Conservation (phyloP, 2,329 filamentous ascomycete genomes). For the Trichothecium sympodiale region DNA sequence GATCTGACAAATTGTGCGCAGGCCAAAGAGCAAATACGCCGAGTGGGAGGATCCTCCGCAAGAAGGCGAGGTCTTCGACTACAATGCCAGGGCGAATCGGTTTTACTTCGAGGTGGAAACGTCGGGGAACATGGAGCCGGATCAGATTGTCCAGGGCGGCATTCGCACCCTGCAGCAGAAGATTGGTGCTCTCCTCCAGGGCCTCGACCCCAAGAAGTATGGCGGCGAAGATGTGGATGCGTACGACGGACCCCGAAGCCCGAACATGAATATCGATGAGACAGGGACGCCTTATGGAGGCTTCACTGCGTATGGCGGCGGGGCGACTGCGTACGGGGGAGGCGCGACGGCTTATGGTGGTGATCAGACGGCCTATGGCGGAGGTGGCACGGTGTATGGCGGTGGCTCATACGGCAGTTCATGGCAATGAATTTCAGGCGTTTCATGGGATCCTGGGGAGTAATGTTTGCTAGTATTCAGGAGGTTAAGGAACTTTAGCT, state of each 20-base stretch:
- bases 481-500: too few species aligned
- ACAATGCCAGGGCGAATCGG: conserved; percentile 67
- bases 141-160: conserved; percentile 78
- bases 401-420: conserved; percentile 29
- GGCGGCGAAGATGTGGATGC: conserved; percentile 47
- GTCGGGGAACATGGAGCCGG: conserved; percentile 77
- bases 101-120: conserved; percentile 96
- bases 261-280: conserved; percentile 50
- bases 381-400: conserved; percentile 55
- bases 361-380: conserved; percentile 59
- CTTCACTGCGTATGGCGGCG: conserved; percentile 55
- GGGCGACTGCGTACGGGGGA: conserved; percentile 54
- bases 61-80: conserved; percentile 83
- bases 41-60: conserved; percentile 68
- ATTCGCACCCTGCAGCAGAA: conserved; percentile 87
- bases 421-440: conserved; percentile 25
- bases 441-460: conserved; percentile 5
- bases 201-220: conserved; percentile 33
- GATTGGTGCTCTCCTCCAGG: conserved; percentile 65
- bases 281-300: conserved; percentile 49
- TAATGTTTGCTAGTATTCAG: too few species aligned
- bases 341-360: conserved; percentile 36
- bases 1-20: conserved; percentile 20
- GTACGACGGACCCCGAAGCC: conserved; percentile 55
- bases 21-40: conserved; percentile 73